Base-by-base conservation (phyloP, 1,139 yeast genomes). In the Yamadazyma conglobata region DNA sequence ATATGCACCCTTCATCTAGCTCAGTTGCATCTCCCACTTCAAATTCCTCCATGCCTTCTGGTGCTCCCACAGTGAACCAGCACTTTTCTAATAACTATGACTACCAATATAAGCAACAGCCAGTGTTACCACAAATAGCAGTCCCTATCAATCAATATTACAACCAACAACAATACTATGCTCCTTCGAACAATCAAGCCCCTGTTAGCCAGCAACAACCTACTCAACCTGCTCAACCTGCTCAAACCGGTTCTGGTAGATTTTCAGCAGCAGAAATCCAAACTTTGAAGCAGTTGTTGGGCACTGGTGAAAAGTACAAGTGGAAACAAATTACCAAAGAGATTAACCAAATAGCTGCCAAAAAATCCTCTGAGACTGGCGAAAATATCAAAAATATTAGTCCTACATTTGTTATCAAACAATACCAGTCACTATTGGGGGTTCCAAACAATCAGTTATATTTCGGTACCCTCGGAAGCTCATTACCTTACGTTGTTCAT, bases 291-390 rank as follows among this genome's bases (percentile, higher is more conserved):
- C 71, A 63, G 40, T 50, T 66, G 25, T 49, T 66, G 30, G 52
- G 54, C 15, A 57, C 66, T 1, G 72, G 71, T 5, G 73, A 66
- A 36, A 66, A 66, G 38, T 60, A 62, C 46, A 66, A 66, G 43
- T 66, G 73, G 73, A 66, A 66, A 43, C 70, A 63, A 42, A 62
- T 66, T 39, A 66, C 73, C 26, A 64, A 61, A 42, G 70, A 64
- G 34, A 63, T 66, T 31, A 66, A 66, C 41, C 39, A 39, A 30
- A 35, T 28, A 11, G 38, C 44, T 11, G 33, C 40, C 15, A 34
- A 33, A 12, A 37, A 38, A 23, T 22, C 23, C 26, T 25, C 33
- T n/a, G 37, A 32, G 7, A 28, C 36, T 7, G 37, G 37, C 6
- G 32, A 34, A 10, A 46, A 39, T 15, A 42, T 50, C 12, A 64